Evolutionary conservation across 257 asterid genomes (phyloP).

Genomic region (Solanum chiquidenum): DNA sequence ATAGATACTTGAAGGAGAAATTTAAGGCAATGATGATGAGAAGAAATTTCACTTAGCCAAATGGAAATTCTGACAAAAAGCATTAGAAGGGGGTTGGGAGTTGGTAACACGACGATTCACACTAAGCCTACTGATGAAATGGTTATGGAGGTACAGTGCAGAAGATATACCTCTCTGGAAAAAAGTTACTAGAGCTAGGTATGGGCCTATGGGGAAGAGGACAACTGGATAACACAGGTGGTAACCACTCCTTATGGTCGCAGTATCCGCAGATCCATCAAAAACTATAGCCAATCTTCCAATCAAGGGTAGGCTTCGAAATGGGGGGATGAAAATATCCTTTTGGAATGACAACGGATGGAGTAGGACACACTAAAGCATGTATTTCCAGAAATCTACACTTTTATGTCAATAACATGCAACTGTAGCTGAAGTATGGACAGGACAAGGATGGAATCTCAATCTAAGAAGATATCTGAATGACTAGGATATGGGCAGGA

Average conservation of each 20-base stretch:
- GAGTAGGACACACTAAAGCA: background rate
- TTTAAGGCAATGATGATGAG: background rate
- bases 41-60: background rate
- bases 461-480: background rate
- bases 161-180: background rate
- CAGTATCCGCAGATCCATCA: background rate
- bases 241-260: background rate
- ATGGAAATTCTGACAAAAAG: background rate
- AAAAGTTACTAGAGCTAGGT: background rate
- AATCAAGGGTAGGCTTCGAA: background rate
- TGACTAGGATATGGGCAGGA: background rate
- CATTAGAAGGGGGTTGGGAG: background rate
- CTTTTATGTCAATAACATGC: background rate
- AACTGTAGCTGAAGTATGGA: background rate
- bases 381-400: background rate
- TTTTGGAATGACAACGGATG: background rate
- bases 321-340: background rate
- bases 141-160: background rate
- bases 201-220: background rate
- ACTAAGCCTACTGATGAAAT: background rate
- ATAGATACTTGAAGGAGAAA: background rate
- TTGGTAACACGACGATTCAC: background rate
- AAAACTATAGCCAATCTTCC: background rate
- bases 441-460: background rate
- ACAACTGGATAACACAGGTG: background rate